A percentile compares a stretch with the other conserved stretches of the same genome.
phyloP scores from a whole-genome alignment of 495 filamentous ascomycete species.

The Pseudevernia furfuracea region DNA sequence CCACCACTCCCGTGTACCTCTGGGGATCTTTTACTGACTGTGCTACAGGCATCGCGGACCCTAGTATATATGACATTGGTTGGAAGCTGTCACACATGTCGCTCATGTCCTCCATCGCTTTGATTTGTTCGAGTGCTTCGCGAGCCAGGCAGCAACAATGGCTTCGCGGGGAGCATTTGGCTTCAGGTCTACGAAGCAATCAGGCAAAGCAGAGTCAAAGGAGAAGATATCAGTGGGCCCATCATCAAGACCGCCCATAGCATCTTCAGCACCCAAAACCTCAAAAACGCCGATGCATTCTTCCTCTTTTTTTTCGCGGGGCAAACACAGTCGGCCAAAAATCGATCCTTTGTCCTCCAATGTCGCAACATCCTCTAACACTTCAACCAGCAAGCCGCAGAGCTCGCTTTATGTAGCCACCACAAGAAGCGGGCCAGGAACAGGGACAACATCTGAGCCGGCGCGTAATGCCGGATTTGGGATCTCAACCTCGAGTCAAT shows the following conservation, averaged over 20 bases:
- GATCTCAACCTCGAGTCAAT: slow-evolving; percentile 1
- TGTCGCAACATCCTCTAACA: slow-evolving; percentile 11
- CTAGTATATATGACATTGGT: slow-evolving; percentile 10
- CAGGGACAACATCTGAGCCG: slow-evolving; percentile 2
- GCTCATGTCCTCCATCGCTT: slow-evolving; percentile 23
- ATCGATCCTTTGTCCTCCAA: slow-evolving; percentile 3
- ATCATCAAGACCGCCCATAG: slow-evolving; percentile 22
- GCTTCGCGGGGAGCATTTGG: slow-evolving; percentile 26
- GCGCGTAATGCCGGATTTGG: background rate
- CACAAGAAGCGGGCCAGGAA: slow-evolving; percentile 14
- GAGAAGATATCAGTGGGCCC: slow-evolving; percentile 14
- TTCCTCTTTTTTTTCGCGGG: slow-evolving; percentile 24
- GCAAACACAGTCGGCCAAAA: slow-evolving; percentile 17
- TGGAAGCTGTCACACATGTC: background rate
- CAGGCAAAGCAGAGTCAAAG: slow-evolving; percentile 24
- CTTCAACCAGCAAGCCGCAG: slow-evolving; percentile 11
- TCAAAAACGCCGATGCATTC: slow-evolving; percentile 22
- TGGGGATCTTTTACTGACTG: background rate
- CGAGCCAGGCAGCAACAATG: slow-evolving; percentile 23
- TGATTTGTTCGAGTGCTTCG: slow-evolving; percentile 13
- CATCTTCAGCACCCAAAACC: slow-evolving; percentile 18
- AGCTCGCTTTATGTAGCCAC: slow-evolving; percentile 3
- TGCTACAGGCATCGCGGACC: slow-evolving; percentile 6
- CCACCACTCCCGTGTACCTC: background rate
- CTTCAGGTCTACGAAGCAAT: slow-evolving; percentile 23